phyloP scores from a whole-genome alignment of 2,329 filamentous ascomycete genomes.

The Alternaria metachromatica region DNA sequence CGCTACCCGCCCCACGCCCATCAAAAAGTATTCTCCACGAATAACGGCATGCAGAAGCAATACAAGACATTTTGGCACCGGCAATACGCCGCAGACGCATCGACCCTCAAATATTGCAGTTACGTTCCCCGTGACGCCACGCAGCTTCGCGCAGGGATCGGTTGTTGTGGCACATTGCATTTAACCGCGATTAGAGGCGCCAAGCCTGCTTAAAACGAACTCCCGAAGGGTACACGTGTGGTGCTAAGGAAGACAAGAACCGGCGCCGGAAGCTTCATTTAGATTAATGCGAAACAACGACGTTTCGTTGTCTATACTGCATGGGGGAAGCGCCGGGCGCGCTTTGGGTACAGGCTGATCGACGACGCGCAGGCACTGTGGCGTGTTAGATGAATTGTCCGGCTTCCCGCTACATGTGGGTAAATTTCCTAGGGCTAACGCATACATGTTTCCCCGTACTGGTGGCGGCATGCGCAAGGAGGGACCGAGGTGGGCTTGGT shows the following conservation, averaged over 20 bases:
- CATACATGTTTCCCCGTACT: neutral
- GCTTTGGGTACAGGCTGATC: neutral
- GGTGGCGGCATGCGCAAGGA: neutral
- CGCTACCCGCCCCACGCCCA: neutral
- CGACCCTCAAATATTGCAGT: neutral
- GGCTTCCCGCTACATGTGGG: neutral
- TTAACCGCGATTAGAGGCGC: constrained; percentile 7
- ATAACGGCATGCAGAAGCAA: neutral
- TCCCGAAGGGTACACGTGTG: neutral
- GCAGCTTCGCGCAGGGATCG: neutral
- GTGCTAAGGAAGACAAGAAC: constrained; percentile 19
- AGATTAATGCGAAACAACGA: constrained; percentile 18
- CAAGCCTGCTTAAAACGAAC: neutral
- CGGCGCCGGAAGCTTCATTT: constrained; percentile 25
- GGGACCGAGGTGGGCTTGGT: neutral
- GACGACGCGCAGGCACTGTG: neutral
- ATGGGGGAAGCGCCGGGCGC: neutral
- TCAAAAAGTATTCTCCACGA: constrained; percentile 8
- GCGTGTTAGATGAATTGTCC: neutral
- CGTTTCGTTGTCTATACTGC: neutral
- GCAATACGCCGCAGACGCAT: neutral
- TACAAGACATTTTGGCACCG: neutral
- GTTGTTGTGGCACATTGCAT: constrained; percentile 6
- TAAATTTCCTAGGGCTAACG: neutral
- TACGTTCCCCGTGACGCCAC: neutral